Percentiles rank a stretch among this genome's conserved stretches.
These are phyloP conservation scores for Arxiozyma bovina DNA, from an alignment of 1,139 yeast genomes.

Conservation along the genomic window DNA sequence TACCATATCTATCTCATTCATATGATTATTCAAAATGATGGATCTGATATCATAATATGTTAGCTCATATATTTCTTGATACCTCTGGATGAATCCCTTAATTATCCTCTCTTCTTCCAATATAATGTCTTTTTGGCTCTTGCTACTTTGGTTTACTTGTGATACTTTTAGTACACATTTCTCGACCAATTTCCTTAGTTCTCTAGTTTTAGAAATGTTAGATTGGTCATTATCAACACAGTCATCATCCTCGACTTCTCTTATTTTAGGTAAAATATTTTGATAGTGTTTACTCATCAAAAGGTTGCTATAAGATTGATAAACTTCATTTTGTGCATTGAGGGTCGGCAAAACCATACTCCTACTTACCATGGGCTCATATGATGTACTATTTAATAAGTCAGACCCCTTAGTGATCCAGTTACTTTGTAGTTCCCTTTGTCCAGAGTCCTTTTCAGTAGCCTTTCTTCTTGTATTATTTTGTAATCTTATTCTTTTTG, in stretches of 20 bases:
- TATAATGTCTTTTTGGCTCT: too few relatives aligned
- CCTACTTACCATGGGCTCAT: too few relatives aligned
- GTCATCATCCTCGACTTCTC: background rate
- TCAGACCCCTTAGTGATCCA: background rate
- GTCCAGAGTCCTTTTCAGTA: background rate
- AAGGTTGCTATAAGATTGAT: background rate
- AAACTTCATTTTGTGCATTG: too few relatives aligned
- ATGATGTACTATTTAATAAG: background rate
- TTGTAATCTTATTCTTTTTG: background rate
- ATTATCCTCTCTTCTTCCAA: background rate
- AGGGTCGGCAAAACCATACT: background rate
- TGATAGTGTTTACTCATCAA: background rate
- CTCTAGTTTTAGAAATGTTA: background rate
- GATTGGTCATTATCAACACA: background rate
- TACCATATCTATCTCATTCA: conserved; percentile 2
- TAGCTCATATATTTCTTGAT: background rate
- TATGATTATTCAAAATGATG: background rate
- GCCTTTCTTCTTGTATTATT: background rate
- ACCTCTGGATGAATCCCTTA: background rate
- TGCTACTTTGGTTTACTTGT: background rate
- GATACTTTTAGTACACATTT: background rate
- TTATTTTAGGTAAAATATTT: background rate
- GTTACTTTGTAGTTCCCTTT: background rate
- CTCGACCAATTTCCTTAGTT: background rate
- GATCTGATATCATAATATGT: background rate